These are phyloP conservation scores for Salvia sclarea DNA, from an alignment of 305 asterid genomes.

Conservation along the genomic window DNA sequence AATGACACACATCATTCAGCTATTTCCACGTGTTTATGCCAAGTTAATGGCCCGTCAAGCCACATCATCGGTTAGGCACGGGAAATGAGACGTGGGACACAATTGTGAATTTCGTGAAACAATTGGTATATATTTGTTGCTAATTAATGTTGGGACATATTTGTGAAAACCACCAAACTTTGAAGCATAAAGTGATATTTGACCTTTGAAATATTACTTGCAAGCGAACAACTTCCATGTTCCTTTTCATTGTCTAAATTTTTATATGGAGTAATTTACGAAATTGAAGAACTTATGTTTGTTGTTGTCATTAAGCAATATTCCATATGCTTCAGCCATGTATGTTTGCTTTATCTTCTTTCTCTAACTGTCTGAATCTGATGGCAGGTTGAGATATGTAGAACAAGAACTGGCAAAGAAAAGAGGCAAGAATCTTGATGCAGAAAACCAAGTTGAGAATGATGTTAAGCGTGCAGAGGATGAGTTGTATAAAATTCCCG, in stretches of 20 bases:
- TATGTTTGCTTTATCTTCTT: conserved; percentile 5
- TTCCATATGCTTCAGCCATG: background rate
- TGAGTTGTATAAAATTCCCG: conserved; percentile 85
- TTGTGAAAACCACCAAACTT: no score
- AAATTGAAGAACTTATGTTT: background rate
- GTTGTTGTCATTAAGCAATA: background rate
- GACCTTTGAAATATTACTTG: background rate
- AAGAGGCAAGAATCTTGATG: conserved; percentile 69
- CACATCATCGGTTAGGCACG: no score
- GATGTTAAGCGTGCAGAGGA: conserved; percentile 84
- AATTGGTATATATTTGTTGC: no score
- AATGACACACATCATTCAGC: no score
- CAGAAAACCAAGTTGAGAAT: conserved; percentile 60
- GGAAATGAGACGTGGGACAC: no score
- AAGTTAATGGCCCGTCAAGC: no score
- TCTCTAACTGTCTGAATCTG: conserved; percentile 24
- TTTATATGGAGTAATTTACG: background rate
- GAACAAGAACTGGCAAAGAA: conserved; percentile 94
- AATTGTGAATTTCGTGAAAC: no score
- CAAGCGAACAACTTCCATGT: conserved; percentile 6
- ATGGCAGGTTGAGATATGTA: conserved; percentile 75
- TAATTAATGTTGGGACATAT: no score
- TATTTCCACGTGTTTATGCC: no score
- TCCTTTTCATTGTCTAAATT: background rate
- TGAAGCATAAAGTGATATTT: no score